Conservation (phyloP, 1,284 basidiomycete species). For the Dichomitus squalens region DNA sequence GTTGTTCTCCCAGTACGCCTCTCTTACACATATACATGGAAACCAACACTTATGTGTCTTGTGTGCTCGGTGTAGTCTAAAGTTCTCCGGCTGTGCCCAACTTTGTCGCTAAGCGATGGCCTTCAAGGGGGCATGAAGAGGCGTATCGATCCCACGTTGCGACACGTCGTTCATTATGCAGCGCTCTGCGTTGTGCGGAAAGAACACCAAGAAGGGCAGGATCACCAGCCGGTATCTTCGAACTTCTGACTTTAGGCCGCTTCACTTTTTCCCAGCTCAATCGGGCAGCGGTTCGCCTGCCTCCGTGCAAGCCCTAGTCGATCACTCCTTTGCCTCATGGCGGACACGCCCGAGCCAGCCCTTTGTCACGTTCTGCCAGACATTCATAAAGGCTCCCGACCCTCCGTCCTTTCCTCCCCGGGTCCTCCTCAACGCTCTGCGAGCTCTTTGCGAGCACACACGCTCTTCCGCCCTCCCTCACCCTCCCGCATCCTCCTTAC, state of each 20-base stretch:
- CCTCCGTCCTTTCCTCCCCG: conserved; percentile 25
- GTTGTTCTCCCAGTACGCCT: neutral
- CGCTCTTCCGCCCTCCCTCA: conserved; percentile 21
- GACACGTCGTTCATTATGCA: conserved; percentile 19
- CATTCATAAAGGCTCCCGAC: conserved; percentile 30
- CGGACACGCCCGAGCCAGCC: conserved; percentile 36
- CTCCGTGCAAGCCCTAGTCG: conserved; percentile 19
- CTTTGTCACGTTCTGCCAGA: conserved; percentile 35
- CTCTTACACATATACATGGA: conserved; percentile 9
- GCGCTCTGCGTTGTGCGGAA: conserved; percentile 16
- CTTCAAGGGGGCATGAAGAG: conserved; percentile 1
- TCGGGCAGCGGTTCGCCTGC: conserved; percentile 18
- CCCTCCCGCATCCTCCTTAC: conserved; percentile 42
- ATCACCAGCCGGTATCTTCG: conserved; percentile 26
- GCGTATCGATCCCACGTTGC: conserved; percentile 21
- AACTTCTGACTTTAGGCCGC: conserved; percentile 21
- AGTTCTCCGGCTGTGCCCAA: neutral
- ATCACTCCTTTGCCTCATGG: conserved; percentile 38
- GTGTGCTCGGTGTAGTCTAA: too few species aligned
- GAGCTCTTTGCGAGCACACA: conserved; percentile 24
- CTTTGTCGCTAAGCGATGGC: neutral
- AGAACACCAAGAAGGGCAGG: conserved; percentile 24
- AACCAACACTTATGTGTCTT: neutral
- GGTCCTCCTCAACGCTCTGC: conserved; percentile 28
- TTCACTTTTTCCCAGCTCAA: conserved; percentile 20